Percentiles rank a stretch among this genome's conserved stretches.
These are phyloP conservation scores for Trichoderma gracile DNA, from an alignment of 2,329 filamentous ascomycete species.

Conservation along the genomic window DNA sequence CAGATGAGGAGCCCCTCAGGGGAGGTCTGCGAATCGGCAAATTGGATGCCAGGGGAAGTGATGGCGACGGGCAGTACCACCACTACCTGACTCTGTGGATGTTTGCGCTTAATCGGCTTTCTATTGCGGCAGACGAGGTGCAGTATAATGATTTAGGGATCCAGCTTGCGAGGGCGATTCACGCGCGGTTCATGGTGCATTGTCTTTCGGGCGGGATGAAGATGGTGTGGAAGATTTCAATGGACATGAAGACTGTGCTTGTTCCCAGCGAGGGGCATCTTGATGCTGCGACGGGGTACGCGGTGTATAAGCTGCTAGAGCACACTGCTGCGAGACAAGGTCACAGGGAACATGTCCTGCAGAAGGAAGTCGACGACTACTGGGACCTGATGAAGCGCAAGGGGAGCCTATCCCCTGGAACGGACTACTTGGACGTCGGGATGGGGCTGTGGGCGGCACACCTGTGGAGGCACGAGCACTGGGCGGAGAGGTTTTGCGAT, in stretches of 20 bases:
- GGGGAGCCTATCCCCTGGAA: slow-evolving; percentile 46
- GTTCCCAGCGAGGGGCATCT: slow-evolving; percentile 56
- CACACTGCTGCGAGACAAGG: slow-evolving; percentile 39
- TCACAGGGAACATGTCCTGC: slow-evolving; percentile 34
- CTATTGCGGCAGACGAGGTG: slow-evolving; percentile 47
- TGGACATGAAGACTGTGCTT: slow-evolving; percentile 49
- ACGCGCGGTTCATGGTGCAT: slow-evolving; percentile 51
- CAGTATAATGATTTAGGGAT: slow-evolving; percentile 54
- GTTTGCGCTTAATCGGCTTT: slow-evolving; percentile 59
- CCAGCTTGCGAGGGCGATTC: slow-evolving; percentile 53
- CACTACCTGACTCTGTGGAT: slow-evolving; percentile 65
- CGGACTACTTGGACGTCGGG: slow-evolving; percentile 57
- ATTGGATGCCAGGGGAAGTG: slow-evolving; percentile 47
- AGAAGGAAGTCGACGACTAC: slow-evolving; percentile 55
- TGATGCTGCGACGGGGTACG: slow-evolving; percentile 57
- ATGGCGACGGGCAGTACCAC: slow-evolving; percentile 62
- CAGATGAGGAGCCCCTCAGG: slow-evolving; percentile 50
- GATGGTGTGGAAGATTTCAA: slow-evolving; percentile 60
- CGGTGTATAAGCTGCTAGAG: slow-evolving; percentile 52
- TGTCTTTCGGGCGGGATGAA: slow-evolving; percentile 28
- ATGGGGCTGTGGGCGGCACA: slow-evolving; percentile 61
- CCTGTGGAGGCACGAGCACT: slow-evolving; percentile 50
- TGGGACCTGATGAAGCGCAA: slow-evolving; percentile 46
- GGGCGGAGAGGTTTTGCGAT: slow-evolving; percentile 45
- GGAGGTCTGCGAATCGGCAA: slow-evolving; percentile 63